A percentile compares a stretch with the other conserved stretches of the same genome.
These are phyloP conservation scores for Xerocomus brunneocitrinus DNA, from an alignment of 768 basidiomycete genomes.

Conservation along the genomic window DNA sequence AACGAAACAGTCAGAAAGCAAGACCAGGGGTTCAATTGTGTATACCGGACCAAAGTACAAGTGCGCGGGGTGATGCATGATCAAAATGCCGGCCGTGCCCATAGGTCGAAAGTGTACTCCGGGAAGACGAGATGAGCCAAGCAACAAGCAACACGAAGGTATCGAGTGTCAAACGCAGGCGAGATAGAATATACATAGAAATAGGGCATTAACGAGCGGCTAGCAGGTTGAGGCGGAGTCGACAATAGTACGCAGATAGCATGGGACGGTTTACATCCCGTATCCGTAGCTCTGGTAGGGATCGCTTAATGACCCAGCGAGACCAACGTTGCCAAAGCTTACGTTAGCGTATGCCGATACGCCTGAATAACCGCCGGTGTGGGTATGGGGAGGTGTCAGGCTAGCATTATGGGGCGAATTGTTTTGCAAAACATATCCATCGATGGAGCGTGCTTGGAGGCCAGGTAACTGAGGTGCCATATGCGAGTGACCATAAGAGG, in stretches of 20 bases:
- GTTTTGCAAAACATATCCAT: constrained; percentile 77
- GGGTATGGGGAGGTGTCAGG: constrained; percentile 53
- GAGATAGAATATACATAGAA: constrained; percentile 37
- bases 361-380: constrained; percentile 52
- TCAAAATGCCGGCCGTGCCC: constrained; percentile 34
- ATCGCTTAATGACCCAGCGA: constrained; percentile 57
- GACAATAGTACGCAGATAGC: constrained; percentile 26
- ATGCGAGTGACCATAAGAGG: constrained; percentile 55
- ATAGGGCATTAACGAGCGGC: constrained; percentile 30
- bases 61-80: constrained; percentile 55
- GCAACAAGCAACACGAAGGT: constrained; percentile 31
- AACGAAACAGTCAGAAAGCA: constrained; percentile 34
- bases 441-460: constrained; percentile 69
- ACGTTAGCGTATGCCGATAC: constrained; percentile 51
- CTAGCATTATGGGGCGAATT: constrained; percentile 62
- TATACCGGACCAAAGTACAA: constrained; percentile 71
- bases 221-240: constrained; percentile 10
- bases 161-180: constrained; percentile 32
- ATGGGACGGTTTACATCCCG: constrained; percentile 56
- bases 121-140: constrained; percentile 37
- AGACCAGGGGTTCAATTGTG: constrained; percentile 36
- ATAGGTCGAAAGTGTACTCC: constrained; percentile 32
- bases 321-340: constrained; percentile 45
- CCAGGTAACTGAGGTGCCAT: constrained; percentile 50
- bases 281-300: constrained; percentile 80